Evolutionary conservation across 257 asterid species (phyloP), one percentile per base, ranked within the genome.

Genomic region (Cynanchum wilfordii): DNA sequence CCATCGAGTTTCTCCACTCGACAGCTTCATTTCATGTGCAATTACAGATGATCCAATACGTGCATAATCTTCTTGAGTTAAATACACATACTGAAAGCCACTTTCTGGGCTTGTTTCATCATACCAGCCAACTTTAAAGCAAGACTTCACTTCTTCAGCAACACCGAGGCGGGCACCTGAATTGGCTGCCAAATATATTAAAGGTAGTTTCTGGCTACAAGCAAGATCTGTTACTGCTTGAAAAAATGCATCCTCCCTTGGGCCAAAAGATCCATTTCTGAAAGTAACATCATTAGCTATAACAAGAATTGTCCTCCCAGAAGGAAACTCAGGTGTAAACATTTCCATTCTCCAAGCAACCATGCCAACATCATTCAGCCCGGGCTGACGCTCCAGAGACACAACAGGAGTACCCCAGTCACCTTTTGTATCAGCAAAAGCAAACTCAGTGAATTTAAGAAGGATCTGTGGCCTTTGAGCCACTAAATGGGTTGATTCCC

Each of bases 131-230:
- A 95, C 92, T 89, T 78, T 92, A 73, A 95, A 95, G 90, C 97
- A 95, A 67, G 97, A 90, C 67, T 95, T 95, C 24, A 95, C 96
- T 82, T 95, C 99, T 82, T 95, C 99, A 1, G 99, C 98, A 7
- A 91, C 94, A 56, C 97, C 98, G 67, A 95, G 92, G n/a, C 99
- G 98, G 33, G 99, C 99, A 29, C 99, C 99, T 0, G 99, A 88
- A 84, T 95, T 95, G 60, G 98, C 99, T 24, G 99, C 98, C 30
- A 95, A 88, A 79, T 95, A 95, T 76, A 95, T 87, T 50, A 95
- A 91, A 68, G 99, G 99, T 72, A 95, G 78, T 75, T 90, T 92
- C 75, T 81, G 87, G 16, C 82, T 20, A 57, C 99, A 95, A 64
- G 99, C 98, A 50, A 90, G 64, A 67, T 89, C 87, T 11, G 98